Evolutionary conservation across 2,329 filamentous ascomycete genomes (phyloP).

Genomic region (Ophiostoma montium): DNA sequence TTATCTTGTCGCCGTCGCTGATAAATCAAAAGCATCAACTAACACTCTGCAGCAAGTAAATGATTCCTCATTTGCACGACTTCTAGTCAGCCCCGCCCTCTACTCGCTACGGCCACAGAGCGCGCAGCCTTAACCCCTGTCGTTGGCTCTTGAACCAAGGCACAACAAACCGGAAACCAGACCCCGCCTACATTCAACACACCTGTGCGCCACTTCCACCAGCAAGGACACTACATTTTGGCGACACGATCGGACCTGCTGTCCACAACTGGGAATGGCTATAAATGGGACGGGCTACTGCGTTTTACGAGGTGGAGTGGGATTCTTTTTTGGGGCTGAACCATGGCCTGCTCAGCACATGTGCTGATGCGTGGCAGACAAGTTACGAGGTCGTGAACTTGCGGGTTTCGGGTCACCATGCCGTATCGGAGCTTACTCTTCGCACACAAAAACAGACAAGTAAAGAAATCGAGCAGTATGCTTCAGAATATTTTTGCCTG

Average conservation of each 20-base stretch:
- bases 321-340: constrained; percentile 2
- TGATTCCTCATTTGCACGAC: constrained; percentile 8
- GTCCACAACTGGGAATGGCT: neutral
- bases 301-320: constrained; percentile 6
- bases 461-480: constrained; percentile 3
- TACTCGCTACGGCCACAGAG: constrained; percentile 4
- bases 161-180: neutral
- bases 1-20: constrained; percentile 13
- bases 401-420: constrained; percentile 7
- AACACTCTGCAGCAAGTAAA: constrained; percentile 11
- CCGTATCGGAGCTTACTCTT: constrained; percentile 5
- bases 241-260: constrained; percentile 1
- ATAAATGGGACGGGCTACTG: neutral
- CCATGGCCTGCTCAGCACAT: neutral
- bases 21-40: neutral
- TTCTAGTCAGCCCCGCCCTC: constrained; percentile 8
- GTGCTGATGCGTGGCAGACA: constrained; percentile 2
- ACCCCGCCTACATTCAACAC: constrained; percentile 3
- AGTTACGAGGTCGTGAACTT: constrained; percentile 6
- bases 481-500: neutral
- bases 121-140: neutral
- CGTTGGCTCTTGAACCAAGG: neutral
- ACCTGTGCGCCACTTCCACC: neutral
- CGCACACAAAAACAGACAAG: constrained; percentile 5
- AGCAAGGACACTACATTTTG: constrained; percentile 1